Base-by-base conservation (phyloP, 2,329 filamentous ascomycete species). In the Fusarium euwallaceae region DNA sequence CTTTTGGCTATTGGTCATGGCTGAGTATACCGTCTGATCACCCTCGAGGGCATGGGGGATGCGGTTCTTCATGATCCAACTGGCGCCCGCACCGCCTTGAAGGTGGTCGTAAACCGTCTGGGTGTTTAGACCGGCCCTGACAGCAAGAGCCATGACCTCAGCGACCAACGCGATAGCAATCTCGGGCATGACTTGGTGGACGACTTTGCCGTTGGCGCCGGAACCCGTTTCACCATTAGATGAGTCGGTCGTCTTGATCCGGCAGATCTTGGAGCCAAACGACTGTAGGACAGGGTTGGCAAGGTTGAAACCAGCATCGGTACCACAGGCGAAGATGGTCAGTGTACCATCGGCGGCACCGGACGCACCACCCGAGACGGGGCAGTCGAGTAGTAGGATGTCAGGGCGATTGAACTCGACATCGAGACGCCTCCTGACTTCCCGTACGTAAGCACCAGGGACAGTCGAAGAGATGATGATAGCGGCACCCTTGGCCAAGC, bases 301-400 rank as follows among this genome's bases (percentile, higher is more conserved):
- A 27, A 55, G 48, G 12, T 24, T 14, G 24, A 55, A 17, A 9
- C 48, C 48, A 29, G 27, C 17, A 17, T 55, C 48, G 82, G 0
- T 82, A 0, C 87, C 91, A 2, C 88, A 87, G 0, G 90, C 89
- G 84, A 93, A 91, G 70, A 93, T 92, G 14, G 66, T 66, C 29
- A 70, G 39, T 11, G 43, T 29, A 10, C 29, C 29, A 29, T 29
- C 29, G 29, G 29, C 29, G 29, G 29, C 29, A 29, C 29, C 29
- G 29, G 29, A 29, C 9, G 29, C 29, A 29, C 29, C 29, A 29
- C 29, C 29, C 29, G 29, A 29, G 29, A 29, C 29, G 29, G 29
- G 29, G 29, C 29, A 32, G 10, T 32, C 29, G 29, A 32, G 29
- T 32, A 32, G 29, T 32, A 32, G 29, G 9, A 32, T 32, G 29